Base-by-base conservation (phyloP, 805 yeast genomes). In the Yarrowia porcina region DNA sequence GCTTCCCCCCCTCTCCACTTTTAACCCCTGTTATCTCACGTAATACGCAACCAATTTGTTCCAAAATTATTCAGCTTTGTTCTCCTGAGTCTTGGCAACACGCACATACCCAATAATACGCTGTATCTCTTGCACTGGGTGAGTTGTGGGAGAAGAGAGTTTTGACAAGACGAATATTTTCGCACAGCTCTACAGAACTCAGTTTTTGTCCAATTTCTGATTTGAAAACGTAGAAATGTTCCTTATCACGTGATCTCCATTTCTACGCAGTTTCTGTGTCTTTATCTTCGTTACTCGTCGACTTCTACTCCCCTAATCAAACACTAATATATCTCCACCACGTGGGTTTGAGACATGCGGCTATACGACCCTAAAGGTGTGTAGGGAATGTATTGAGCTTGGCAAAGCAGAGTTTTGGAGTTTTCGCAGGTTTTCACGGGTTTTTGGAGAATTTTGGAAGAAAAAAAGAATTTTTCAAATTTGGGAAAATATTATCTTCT, bases 311-410 rank as follows among this genome's bases (percentile, higher is more conserved):
- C 18, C 33, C 32, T 27, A 44, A 45, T 27, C 35, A 45, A 45
- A 27, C 50, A 11, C 47, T 23, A 42, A 42, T 12, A 7, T 35
- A 41, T 41, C 49, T 23, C 32, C 32, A n/a, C 21, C 50, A 45
- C 50, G 50, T 45, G 50, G 50, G 50, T 45, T 45, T 45, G 50
- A 45, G 50, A 45, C 36, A 45, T 11, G 33, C 4, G 12, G 1
- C 8, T 28, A 9, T 18, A 25, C 33, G 28, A 25, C 28, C 28
- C 28, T 5, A 45, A n/a, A 4, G 2, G 15, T 27, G 3, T n/a
- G 8, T 30, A n/a, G 21, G 18, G 47, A 44, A 44, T 27, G 49
- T 44, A 44, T 41, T 42, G 45, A 20, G 27, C 49, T 44, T 44
- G 49, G 35, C 35, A 12, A 11, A 10, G 2, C 9, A 1, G 49